Evolutionary conservation across 2,329 filamentous ascomycete species (phyloP), one percentile per base, ranked within the genome.

Genomic region (Hypoxylon sp.): DNA sequence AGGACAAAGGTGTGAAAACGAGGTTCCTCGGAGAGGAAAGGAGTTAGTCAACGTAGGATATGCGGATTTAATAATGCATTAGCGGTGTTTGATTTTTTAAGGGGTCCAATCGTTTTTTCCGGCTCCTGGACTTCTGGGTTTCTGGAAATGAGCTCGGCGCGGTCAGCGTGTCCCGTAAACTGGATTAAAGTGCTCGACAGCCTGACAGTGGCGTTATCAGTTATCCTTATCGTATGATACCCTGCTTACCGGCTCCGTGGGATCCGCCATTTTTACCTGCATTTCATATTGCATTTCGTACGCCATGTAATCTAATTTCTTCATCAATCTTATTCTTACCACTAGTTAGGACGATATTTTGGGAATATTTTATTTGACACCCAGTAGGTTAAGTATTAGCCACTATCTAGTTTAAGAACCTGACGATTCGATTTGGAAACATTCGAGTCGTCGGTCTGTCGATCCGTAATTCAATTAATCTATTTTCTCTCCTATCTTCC

Each of bases 191-290:
- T 34, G 53, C 55, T 72, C n/a, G 28, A 69, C 68, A 56, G 63
- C 60, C 63, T 69, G 73, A 75, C 68, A 69, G 72, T 75, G 74
- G 74, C 72, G 71, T 74, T 75, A 74, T 71, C 68, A 56, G 61
- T 23, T 68, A 68, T 60, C 53, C 51, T 45, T 68, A 65, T 72
- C 69, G 67, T 72, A 72, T 68, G 69, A 70, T 61, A 60, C 63
- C 60, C 51, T 56, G 51, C 34, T 34, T 43, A 55, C 61, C 60
- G 46, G 60, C 52, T 68, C 49, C 45, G 55, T 60, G 61, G 55
- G 58, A 66, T 55, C 55, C 59, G 41, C 61, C 53, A 60, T 30
- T 56, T 66, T 23, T 34, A 64, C 30, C 59, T 57, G 14, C 21
- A 45, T 49, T 49, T 55, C 25, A 46, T 52, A 28, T 52, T 60